Evolutionary conservation across 345 rosid species (phyloP).

Genomic region (Mercurialis annua): DNA sequence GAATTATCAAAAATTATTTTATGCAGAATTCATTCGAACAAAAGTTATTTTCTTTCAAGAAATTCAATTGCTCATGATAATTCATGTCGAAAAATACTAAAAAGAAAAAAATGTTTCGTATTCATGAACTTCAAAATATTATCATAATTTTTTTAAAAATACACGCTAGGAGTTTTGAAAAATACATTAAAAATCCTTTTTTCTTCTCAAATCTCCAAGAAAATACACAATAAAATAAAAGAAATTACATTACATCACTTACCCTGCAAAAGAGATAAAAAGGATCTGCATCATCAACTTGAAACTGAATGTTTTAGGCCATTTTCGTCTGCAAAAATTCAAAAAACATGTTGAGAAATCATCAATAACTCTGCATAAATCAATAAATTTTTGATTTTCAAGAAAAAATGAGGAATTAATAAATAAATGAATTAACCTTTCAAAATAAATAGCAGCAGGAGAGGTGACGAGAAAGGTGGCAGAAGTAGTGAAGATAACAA

Average conservation of each 20-base stretch:
- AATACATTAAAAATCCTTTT: neutral
- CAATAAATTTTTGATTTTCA: too few relatives aligned
- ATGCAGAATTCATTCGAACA: too few relatives aligned
- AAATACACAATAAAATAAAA: neutral
- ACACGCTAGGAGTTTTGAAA: too few relatives aligned
- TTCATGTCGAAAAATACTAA: too few relatives aligned
- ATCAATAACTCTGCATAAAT: neutral
- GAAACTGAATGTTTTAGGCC: slow-evolving; percentile 56
- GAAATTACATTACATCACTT: slow-evolving; percentile 1
- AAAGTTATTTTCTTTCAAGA: too few relatives aligned
- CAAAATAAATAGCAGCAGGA: slow-evolving; percentile 67
- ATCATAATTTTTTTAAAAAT: too few relatives aligned
- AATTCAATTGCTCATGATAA: too few relatives aligned
- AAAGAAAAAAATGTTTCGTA: too few relatives aligned
- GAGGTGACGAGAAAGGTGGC: slow-evolving; percentile 71
- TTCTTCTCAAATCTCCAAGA: neutral
- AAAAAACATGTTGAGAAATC: slow-evolving; percentile 3
- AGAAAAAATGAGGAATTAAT: neutral
- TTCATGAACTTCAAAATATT: too few relatives aligned
- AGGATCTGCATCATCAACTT: slow-evolving; percentile 61
- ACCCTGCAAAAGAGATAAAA: slow-evolving; percentile 81
- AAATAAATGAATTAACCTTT: slow-evolving; percentile 41
- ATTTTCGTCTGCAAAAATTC: slow-evolving; percentile 49
- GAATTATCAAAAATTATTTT: too few relatives aligned
- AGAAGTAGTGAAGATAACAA: slow-evolving; percentile 59